Conservation (phyloP, 768 basidiomycete genomes). For the Russula sp. region DNA sequence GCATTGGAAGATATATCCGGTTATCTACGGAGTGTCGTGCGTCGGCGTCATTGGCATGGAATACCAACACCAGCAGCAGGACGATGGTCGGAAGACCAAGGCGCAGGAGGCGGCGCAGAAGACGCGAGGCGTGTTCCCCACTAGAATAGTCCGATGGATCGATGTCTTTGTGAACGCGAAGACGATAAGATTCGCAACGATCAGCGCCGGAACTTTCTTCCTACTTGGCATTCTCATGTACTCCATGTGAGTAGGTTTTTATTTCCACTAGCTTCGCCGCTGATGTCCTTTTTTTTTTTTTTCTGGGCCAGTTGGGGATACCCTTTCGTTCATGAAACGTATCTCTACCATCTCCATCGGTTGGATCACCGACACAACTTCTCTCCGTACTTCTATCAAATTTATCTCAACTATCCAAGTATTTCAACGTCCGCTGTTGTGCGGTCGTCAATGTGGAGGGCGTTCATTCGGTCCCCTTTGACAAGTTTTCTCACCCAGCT, state of each 20-base stretch:
- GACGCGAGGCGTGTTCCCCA: constrained; percentile 7
- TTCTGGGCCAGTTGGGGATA: constrained; percentile 75
- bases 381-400: constrained; percentile 94
- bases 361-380: constrained; percentile 98
- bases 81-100: not conserved
- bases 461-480: constrained; percentile 64
- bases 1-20: constrained; percentile 97
- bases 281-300: constrained; percentile 6
- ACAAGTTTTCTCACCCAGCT: constrained; percentile 85
- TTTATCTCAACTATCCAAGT: constrained; percentile 78
- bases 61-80: constrained; percentile 8
- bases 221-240: constrained; percentile 64
- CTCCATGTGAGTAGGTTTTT: constrained; percentile 54
- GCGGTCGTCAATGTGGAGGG: constrained; percentile 39
- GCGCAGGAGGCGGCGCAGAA: not conserved
- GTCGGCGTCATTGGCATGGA: constrained; percentile 49
- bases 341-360: constrained; percentile 86
- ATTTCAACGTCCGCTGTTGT: constrained; percentile 27
- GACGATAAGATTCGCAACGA: constrained; percentile 60
- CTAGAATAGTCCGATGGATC: constrained; percentile 26
- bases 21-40: constrained; percentile 84
- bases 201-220: constrained; percentile 69
- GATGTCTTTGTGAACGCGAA: constrained; percentile 46
- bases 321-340: constrained; percentile 88
- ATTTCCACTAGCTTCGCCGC: constrained; percentile 7